Base-by-base conservation (phyloP, 2,329 filamentous ascomycete species). In the Colletotrichum paranaense region DNA sequence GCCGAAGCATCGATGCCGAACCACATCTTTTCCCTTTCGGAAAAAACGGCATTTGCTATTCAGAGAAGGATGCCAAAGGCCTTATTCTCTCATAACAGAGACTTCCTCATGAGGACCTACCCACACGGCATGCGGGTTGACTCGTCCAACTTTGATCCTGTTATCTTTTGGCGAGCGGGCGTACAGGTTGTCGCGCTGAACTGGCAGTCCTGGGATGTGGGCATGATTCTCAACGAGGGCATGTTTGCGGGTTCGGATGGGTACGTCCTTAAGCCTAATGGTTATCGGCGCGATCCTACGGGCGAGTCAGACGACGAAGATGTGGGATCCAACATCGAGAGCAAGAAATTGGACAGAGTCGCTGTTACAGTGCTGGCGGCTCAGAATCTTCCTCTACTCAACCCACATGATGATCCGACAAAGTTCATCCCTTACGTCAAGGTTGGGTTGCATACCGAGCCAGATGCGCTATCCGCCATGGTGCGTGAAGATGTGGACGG, bases 181-280 rank as follows among this genome's bases (percentile, higher is more conserved):
- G 92, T 97, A 3, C 95, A 98, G 82, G 92, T 98, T 77, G 95
- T 97, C 1, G 95, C 95, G 0, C 86, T 98, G 74, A 98, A 98
- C 83, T 98, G 95, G 94, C 95, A 98, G 82, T 92, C 92, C 73
- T 92, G 93, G 81, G 95, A 98, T 79, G 93, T 94, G 77, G 95
- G 94, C 38, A 97, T 97, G 92, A 98, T 98, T 95, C 88, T 98
- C 14, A 98, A 98, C 79, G 92, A 97, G 79, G 95, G 91, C 77
- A 97, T 97, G 94, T 98, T 98, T 82, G 89, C 91, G 2, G 93
- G 92, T 11, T 94, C 93, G 0, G 88, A 88, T 16, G 95, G 95
- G 28, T 98, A 95, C 86, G 91, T 97, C 1, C 86, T 97, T 42
- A 98, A 98, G 82, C 95, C 95, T 0, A 84, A 89, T 75, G 94